Base-by-base conservation (phyloP, 2,329 filamentous ascomycete species). In the Kalaharituber pfeilii region DNA sequence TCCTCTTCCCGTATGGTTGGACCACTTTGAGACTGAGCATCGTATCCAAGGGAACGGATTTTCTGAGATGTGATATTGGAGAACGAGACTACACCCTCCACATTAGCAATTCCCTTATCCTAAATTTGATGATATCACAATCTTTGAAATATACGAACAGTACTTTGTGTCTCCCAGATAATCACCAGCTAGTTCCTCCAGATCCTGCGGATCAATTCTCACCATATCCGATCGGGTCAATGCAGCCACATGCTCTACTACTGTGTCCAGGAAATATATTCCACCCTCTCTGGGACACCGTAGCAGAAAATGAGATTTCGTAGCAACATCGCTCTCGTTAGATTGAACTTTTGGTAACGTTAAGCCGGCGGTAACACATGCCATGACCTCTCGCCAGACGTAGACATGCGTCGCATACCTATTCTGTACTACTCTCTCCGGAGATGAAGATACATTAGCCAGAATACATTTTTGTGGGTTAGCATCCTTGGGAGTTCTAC, bases 101-200 rank as follows among this genome's bases (percentile, higher is more conserved):
- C n/a, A 36, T 36, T 36, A n/a, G 9, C 30, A 36, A n/a, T n/a
- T n/a, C n/a, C n/a, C n/a, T n/a, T n/a, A n/a, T n/a, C n/a, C n/a
- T n/a, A n/a, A 36, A 29, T 51, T 42, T 51, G 54, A 36, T 56
- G 28, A 20, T 8, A 24, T 27, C 49, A 11, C 11, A n/a, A 44
- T 42, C 7, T 15, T 22, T 25, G 15, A 50, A 29, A 22, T n/a
- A 18, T 18, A 52, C 59, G 45, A 53, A 76, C 63, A 57, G 73
- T 73, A 5, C 76, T 78, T 51, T 73, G 77, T 61, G 73, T 69
- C 61, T 75, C 72, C 82, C 8, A 88, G 68, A 62, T 87, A 86
- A 44, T 78, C 73, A 2, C 81, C 82, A 0, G 81, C 73, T 25
- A 91, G 70, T 50, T 81, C 74, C 2, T 82, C 82, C 52, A 93